Base-by-base conservation (phyloP, 2,329 filamentous ascomycete genomes). In the Aciculosporium take region DNA sequence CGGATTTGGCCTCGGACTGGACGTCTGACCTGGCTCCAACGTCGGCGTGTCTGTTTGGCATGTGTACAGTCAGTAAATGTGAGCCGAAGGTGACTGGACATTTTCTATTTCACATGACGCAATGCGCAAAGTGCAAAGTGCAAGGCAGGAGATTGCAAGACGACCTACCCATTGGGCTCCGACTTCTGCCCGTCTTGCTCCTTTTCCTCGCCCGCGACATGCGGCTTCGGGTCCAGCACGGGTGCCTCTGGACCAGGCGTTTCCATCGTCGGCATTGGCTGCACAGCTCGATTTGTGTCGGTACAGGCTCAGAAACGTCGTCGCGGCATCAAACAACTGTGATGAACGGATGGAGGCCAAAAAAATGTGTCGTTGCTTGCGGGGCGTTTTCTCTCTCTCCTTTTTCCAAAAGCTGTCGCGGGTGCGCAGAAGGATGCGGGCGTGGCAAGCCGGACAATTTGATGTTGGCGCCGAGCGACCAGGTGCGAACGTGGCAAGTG, bases 181-280 rank as follows among this genome's bases (percentile, higher is more conserved):
- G 58, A 45, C 39, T 56, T 61, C 25, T 50, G 46, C 33, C 56
- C 56, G 35, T 54, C 59, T 24, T 51, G 47, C 28, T 57, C 56
- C 48, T 54, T 55, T 17, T 53, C 51, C n/a, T 45, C 37, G 39
- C 48, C 50, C 21, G 49, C 46, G 33, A 56, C 53, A 31, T 45
- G 51, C 54, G 64, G 59, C 62, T 75, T 77, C 53, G 69, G 59
- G 53, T 71, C 70, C 53, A 58, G 49, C 49, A 56, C 48, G 46
- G 59, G 51, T 41, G 57, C 53, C 52, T 70, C 62, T 46, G 64
- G 56, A 35, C 56, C 58, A 46, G 67, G 65, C 50, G 69, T 69
- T 48, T 69, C 65, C 70, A 74, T 74, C 54, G 64, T 64, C 65
- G 67, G 66, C 62, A 66, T 67, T 60, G 28, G 33, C 10, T 25